phyloP scores from a whole-genome alignment of 768 basidiomycete genomes.

The Tulasnella sp. region DNA sequence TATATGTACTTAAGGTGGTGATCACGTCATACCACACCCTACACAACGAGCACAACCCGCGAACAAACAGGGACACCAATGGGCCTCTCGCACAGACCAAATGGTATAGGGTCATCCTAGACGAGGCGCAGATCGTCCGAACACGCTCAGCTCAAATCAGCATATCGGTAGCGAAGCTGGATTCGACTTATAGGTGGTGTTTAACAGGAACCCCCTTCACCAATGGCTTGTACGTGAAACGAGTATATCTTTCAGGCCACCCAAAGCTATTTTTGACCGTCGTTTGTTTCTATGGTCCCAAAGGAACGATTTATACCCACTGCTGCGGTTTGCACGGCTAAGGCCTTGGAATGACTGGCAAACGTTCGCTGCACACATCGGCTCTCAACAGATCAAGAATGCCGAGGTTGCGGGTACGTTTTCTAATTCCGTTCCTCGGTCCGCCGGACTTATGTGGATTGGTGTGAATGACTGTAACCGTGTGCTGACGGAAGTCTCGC shows the following conservation, averaged over 20 bases:
- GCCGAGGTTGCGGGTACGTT: conserved; percentile 3
- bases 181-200: conserved; percentile 63
- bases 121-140: conserved; percentile 70
- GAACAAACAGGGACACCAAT: conserved; percentile 24
- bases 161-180: conserved; percentile 46
- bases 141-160: conserved; percentile 54
- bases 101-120: conserved; percentile 62
- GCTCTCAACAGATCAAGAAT: neutral
- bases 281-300: no score
- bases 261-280: neutral
- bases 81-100: conserved; percentile 50
- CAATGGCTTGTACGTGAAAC: conserved; percentile 43
- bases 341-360: conserved; percentile 57
- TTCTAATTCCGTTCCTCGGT: no score
- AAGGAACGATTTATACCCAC: conserved; percentile 62
- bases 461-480: no score
- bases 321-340: conserved; percentile 57
- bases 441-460: no score
- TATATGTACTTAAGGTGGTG: conserved; percentile 37
- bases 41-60: conserved; percentile 38
- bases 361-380: conserved; percentile 35
- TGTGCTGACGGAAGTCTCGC: no score
- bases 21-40: conserved; percentile 71
- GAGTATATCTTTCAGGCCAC: neutral
- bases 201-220: conserved; percentile 69